These are phyloP conservation scores for Syncephalis fuscata DNA, from an alignment of 371 early-diverging fungal species.

Conservation along the genomic window DNA sequence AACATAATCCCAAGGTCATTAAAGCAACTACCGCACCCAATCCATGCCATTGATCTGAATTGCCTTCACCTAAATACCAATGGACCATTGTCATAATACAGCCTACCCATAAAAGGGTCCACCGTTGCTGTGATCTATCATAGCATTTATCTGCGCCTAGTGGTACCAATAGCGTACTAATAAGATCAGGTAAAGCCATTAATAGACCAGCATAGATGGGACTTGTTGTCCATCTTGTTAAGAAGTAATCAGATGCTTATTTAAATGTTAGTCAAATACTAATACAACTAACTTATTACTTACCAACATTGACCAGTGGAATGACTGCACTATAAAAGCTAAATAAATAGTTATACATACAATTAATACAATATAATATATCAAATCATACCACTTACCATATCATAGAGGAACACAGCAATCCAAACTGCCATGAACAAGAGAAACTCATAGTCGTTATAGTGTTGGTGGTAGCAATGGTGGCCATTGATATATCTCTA, in stretches of 20 bases:
- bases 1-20: too few species aligned
- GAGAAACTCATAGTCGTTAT: too few species aligned
- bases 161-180: not conserved
- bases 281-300: not conserved
- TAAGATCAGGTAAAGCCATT: not conserved
- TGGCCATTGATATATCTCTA: too few species aligned
- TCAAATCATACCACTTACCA: not conserved
- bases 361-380: not conserved
- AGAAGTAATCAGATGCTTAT: not conserved
- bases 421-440: too few species aligned
- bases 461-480: too few species aligned
- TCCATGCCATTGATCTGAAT: too few species aligned
- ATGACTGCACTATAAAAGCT: not conserved
- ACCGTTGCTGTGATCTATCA: too few species aligned
- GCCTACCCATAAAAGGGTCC: too few species aligned
- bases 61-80: too few species aligned
- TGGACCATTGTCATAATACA: too few species aligned
- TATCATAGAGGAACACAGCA: not conserved
- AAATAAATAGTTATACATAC: not conserved
- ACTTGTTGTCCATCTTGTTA: not conserved
- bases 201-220: not conserved
- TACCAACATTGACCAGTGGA: not conserved
- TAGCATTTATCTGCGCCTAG: not conserved
- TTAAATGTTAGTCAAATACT: not conserved
- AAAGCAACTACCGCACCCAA: too few species aligned